phyloP scores from a whole-genome alignment of 208 protist species.

The Trypanosoma grayi region DNA sequence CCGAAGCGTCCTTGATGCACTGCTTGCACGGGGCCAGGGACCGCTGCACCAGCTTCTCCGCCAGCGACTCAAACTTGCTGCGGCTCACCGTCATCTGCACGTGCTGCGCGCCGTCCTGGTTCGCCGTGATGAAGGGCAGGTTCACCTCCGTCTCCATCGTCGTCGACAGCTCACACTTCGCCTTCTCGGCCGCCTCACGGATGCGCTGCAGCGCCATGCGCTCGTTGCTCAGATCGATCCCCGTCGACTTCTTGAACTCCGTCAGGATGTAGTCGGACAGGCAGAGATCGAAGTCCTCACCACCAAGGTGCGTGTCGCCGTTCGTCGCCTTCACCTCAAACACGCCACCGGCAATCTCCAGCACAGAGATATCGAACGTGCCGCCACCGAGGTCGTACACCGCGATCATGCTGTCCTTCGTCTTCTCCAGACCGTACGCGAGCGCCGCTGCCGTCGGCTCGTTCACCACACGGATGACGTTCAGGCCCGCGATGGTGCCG shows the following conservation, averaged over 20 bases:
- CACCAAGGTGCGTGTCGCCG: conserved; percentile 98
- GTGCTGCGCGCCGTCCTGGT: conserved; percentile 84
- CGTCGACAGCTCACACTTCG: conserved; percentile 76
- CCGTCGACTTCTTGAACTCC: conserved; percentile 93
- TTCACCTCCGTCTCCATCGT: conserved; percentile 91
- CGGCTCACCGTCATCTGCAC: conserved; percentile 40
- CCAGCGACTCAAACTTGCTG: conserved; percentile 98
- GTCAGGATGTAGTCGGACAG: conserved; percentile 96
- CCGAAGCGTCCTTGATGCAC: conserved; percentile 89
- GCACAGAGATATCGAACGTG: conserved; percentile 97
- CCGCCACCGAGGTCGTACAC: conserved; percentile 74
- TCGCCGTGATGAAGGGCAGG: conserved; percentile 94
- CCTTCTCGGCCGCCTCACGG: conserved; percentile 77
- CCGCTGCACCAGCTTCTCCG: conserved; percentile 79
- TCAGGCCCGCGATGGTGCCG: conserved; percentile 94
- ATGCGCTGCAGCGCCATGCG: conserved; percentile 71
- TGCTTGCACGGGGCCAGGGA: conserved; percentile 76
- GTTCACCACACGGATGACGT: conserved; percentile 97
- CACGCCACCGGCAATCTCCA: conserved; percentile 97
- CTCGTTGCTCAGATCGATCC: conserved; percentile 76
- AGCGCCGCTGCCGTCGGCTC: conserved; percentile 97
- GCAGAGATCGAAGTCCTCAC: conserved; percentile 98
- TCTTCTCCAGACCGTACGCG: conserved; percentile 96
- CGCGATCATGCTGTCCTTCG: conserved; percentile 31
- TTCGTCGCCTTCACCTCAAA: conserved; percentile 98